Evolutionary conservation across 139 green algal species (phyloP).

Genomic region (Micromonas pusilla): DNA sequence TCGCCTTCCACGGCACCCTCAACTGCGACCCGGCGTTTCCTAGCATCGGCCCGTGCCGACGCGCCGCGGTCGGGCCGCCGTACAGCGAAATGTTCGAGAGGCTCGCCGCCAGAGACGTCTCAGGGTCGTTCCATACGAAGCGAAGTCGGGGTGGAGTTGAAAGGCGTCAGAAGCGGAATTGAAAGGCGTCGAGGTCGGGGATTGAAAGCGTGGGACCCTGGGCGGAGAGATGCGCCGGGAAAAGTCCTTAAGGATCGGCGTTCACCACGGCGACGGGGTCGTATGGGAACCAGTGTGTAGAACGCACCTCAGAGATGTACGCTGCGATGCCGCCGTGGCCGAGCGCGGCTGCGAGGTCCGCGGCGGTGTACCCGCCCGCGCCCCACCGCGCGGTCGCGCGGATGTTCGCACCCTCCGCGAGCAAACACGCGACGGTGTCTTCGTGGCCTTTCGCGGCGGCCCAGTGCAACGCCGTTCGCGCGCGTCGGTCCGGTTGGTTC

Average conservation of each 20-base stretch:
- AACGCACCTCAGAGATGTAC: too few relatives aligned
- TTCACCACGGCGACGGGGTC: too few relatives aligned
- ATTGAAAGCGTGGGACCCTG: too few relatives aligned
- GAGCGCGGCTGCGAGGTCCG: background rate
- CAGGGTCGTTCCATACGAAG: too few relatives aligned
- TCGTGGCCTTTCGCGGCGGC: slow-evolving; percentile 11
- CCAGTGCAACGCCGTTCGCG: slow-evolving; percentile 15
- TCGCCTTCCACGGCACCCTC: background rate
- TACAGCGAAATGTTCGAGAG: background rate
- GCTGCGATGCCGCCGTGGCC: slow-evolving; percentile 19
- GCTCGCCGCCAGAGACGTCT: background rate
- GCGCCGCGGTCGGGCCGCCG: background rate
- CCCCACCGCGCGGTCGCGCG: background rate
- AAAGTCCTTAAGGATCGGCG: too few relatives aligned
- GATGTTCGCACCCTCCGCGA: background rate
- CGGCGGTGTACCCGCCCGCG: background rate
- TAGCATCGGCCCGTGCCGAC: background rate
- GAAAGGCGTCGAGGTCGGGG: too few relatives aligned
- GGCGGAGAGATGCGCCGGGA: too few relatives aligned
- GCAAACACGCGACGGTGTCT: background rate
- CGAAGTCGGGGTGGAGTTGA: too few relatives aligned
- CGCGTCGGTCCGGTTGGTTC: background rate
- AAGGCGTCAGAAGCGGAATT: too few relatives aligned
- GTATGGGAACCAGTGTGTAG: too few relatives aligned
- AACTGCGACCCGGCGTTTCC: background rate